Conservation (phyloP, 345 rosid species). For the Eucalyptus camaldulensis region DNA sequence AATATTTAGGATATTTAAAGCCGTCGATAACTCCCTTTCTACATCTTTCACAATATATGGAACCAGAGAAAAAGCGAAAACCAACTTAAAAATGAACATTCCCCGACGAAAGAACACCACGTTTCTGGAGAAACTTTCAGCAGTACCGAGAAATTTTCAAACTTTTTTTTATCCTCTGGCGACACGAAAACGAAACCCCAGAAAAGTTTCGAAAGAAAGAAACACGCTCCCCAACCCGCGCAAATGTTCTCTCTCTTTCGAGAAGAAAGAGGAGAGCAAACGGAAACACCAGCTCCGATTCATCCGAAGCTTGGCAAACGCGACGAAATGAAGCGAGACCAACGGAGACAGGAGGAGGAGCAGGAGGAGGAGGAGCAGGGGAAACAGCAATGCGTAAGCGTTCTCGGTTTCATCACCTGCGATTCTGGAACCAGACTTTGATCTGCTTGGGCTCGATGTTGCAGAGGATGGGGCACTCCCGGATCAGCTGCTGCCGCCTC, state of each 20-base stretch:
- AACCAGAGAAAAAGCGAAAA: background rate
- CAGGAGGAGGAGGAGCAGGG: background rate
- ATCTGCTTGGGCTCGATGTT: slow-evolving; percentile 65
- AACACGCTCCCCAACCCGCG: background rate
- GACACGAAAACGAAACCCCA: background rate
- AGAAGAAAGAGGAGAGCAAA: background rate
- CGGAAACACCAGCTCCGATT: background rate
- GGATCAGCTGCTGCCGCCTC: slow-evolving; percentile 59
- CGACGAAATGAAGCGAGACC: background rate
- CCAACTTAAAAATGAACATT: background rate
- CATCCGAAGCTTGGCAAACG: background rate
- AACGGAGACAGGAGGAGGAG: background rate
- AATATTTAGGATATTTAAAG: background rate
- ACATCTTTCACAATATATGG: background rate
- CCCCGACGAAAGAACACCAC: background rate
- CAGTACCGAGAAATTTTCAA: background rate
- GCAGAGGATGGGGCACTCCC: slow-evolving; percentile 58
- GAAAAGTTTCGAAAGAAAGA: background rate
- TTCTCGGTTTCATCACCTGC: slow-evolving; percentile 17
- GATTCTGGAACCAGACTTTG: slow-evolving; percentile 71
- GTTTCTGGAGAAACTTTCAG: background rate
- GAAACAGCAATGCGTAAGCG: background rate
- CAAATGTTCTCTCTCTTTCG: background rate
- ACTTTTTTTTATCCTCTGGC: background rate
- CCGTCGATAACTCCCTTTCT: background rate